A percentile compares a stretch with the other conserved stretches of the same genome.
phyloP scores from a whole-genome alignment of 352 stramenopile species.

The Globisporangium camurandrum region DNA sequence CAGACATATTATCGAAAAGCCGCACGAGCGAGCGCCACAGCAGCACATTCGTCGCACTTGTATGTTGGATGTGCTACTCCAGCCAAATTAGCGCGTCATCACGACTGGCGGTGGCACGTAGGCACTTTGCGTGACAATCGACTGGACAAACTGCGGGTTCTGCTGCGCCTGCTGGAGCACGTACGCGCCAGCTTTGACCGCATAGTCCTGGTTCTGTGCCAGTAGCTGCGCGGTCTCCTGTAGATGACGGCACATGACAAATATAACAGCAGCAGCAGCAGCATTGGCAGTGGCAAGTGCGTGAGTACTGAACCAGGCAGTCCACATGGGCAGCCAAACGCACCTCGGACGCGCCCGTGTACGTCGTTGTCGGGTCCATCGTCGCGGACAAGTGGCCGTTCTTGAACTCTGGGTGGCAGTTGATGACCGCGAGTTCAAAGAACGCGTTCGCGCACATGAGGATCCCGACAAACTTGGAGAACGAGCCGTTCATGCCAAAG shows the following conservation, averaged over 20 bases:
- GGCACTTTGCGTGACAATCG: conserved; percentile 26
- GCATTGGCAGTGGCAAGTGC: too few species aligned
- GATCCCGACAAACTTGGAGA: conserved; percentile 61
- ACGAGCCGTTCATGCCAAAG: conserved; percentile 74
- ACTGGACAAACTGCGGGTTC: conserved; percentile 64
- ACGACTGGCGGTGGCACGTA: conserved; percentile 33
- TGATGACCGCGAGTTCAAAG: conserved; percentile 71
- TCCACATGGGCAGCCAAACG: neutral
- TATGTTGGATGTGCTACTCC: too few species aligned
- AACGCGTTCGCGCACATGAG: conserved; percentile 76
- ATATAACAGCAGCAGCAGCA: too few species aligned
- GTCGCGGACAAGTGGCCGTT: conserved; percentile 52
- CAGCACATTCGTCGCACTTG: too few species aligned
- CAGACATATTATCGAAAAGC: too few species aligned
- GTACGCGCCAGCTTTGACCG: conserved; percentile 52
- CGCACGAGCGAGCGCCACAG: too few species aligned
- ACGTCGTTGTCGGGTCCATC: conserved; percentile 75
- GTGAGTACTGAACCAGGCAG: too few species aligned
- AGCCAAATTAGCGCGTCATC: too few species aligned
- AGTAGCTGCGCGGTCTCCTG: conserved; percentile 60
- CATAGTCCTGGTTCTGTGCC: conserved; percentile 50
- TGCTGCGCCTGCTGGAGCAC: conserved; percentile 61
- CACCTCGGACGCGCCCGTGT: conserved; percentile 48
- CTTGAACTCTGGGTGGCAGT: conserved; percentile 83
- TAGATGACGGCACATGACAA: neutral